A percentile compares a stretch with the other conserved stretches of the same genome.
Evolutionary conservation across 768 basidiomycete species (phyloP).

Genomic region (Pleurotus citrinopileatus): DNA sequence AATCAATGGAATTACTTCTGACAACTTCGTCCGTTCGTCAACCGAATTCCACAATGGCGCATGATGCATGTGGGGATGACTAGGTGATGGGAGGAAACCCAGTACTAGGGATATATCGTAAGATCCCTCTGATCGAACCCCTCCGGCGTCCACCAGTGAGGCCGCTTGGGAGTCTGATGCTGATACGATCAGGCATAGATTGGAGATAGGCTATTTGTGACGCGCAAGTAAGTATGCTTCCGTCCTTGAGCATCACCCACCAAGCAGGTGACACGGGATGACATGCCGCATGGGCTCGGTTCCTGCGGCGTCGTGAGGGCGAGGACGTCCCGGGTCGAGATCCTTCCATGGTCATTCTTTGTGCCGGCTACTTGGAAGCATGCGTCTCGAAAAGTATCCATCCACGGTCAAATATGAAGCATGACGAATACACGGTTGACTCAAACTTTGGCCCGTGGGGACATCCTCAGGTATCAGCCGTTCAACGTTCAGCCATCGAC

Average conservation of each 20-base stretch:
- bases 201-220: slow-evolving; percentile 10
- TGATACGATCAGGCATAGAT: slow-evolving; percentile 3
- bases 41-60: not conserved
- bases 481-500: too few relatives aligned
- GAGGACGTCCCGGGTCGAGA: not conserved
- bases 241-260: slow-evolving; percentile 2
- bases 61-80: not conserved
- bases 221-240: slow-evolving; percentile 6
- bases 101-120: not conserved
- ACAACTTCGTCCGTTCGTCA: not conserved
- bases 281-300: slow-evolving; percentile 6
- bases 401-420: too few relatives aligned
- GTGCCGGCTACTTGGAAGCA: not conserved
- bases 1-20: not conserved
- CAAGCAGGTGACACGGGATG: not conserved
- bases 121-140: not conserved
- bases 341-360: slow-evolving; percentile 9
- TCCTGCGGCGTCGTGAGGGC: slow-evolving; percentile 6
- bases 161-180: not conserved
- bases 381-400: too few relatives aligned
- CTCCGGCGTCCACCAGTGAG: slow-evolving; percentile 1
- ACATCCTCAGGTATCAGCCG: too few relatives aligned
- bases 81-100: not conserved
- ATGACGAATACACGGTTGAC: too few relatives aligned
- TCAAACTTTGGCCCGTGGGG: too few relatives aligned